Evolutionary conservation across 257 asterid species (phyloP), one percentile per base, ranked within the genome.

Genomic region (Solanum commersonii): DNA sequence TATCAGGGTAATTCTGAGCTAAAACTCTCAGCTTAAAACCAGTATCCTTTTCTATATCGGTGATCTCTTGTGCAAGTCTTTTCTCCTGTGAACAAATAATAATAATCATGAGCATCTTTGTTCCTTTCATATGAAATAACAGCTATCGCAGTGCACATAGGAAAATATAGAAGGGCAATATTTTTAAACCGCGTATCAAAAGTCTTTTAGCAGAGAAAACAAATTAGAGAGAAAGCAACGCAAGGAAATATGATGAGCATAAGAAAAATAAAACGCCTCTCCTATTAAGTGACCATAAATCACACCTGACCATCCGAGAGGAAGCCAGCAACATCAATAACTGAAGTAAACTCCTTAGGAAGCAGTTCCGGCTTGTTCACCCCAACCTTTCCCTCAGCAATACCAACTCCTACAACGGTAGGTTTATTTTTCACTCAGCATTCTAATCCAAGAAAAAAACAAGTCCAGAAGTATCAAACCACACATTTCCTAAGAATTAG

Each of bases 271-370:
- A 52, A 52, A 84, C 10, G 74, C 16, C n/a, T 49, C 72, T 29
- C 7, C 6, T 38, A 84, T 34, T 25, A 38, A 65, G 86, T 10
- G 73, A 44, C 35, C 22, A 87, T 38, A 74, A 88, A 86, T 33
- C 90, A 59, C 18, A 96, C 98, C 99, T 96, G 99, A 88, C 99
- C 99, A 89, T 95, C 98, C 8, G 99, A 97, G 63, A 97, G 93
- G 93, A 96, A 97, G 4, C 99, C 99, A 23, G 99, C 99, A 88
- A 95, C 98, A 90, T 97, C 99, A 88, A 97, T 97, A 22, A 96
- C 95, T 0, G 95, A 10, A 46, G 95, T 94, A 25, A 92, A 94
- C 91, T 92, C 98, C 86, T 89, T 87, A 34, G 99, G 99, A 84
- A 96, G 94, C 93, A 96, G 88, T 89, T 95, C 99, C 12, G 98